Evolutionary conservation across 352 stramenopile genomes (phyloP).

Genomic region (Globisporangium canariense): DNA sequence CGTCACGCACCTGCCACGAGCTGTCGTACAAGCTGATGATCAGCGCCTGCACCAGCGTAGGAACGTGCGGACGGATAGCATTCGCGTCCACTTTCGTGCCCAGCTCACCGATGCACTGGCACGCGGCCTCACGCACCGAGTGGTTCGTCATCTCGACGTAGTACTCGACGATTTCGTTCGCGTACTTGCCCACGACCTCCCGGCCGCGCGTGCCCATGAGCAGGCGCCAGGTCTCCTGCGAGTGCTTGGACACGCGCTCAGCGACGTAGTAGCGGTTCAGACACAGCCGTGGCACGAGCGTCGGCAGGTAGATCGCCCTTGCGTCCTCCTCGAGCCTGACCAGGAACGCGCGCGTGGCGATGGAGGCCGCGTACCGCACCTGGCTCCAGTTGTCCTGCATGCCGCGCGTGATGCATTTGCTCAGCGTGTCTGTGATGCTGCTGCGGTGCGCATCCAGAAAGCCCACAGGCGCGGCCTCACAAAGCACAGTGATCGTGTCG

Average conservation of each 20-base stretch:
- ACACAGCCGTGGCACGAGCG: slow-evolving; percentile 93
- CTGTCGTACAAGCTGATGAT: slow-evolving; percentile 96
- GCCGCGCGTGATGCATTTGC: slow-evolving; percentile 68
- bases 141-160: slow-evolving; percentile 96
- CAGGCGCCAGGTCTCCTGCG: slow-evolving; percentile 93
- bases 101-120: slow-evolving; percentile 94
- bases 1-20: slow-evolving; percentile 95
- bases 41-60: slow-evolving; percentile 77
- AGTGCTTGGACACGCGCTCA: slow-evolving; percentile 95
- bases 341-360: slow-evolving; percentile 88
- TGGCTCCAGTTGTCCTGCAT: slow-evolving; percentile 98
- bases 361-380: slow-evolving; percentile 93
- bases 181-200: slow-evolving; percentile 83
- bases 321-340: slow-evolving; percentile 59
- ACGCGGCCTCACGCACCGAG: slow-evolving; percentile 94
- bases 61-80: slow-evolving; percentile 69
- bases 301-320: slow-evolving; percentile 56
- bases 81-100: slow-evolving; percentile 82
- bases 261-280: slow-evolving; percentile 97
- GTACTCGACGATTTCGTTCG: slow-evolving; percentile 90
- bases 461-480: slow-evolving; percentile 36
- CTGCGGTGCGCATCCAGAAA: slow-evolving; percentile 44
- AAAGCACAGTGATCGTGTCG: slow-evolving; percentile 76
- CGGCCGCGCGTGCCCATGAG: slow-evolving; percentile 85
- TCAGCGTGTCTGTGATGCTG: slow-evolving; percentile 40